Conservation (phyloP, 2,329 filamentous ascomycete species). For the Verticillium zaregamsianum region DNA sequence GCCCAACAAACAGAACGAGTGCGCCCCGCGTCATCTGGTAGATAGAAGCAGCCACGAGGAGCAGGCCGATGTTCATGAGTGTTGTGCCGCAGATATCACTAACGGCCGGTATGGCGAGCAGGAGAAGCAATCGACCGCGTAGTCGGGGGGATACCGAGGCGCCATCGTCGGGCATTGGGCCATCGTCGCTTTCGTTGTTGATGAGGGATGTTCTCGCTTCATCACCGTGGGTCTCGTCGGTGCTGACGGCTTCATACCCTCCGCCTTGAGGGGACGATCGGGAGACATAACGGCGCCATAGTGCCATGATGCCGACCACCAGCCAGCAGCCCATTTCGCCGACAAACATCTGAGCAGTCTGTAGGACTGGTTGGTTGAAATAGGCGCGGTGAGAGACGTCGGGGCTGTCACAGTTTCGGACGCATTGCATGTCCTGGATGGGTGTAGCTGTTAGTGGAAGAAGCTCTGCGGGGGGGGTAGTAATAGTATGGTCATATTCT, state of each 20-base stretch:
- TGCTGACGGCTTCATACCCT: slow-evolving; percentile 64
- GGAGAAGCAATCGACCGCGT: slow-evolving; percentile 63
- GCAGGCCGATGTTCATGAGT: slow-evolving; percentile 91
- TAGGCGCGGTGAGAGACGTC: slow-evolving; percentile 61
- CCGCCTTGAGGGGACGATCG: slow-evolving; percentile 37
- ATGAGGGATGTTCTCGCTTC: slow-evolving; percentile 33
- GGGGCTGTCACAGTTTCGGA: slow-evolving; percentile 75
- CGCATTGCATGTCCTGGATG: slow-evolving; percentile 87
- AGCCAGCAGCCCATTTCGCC: slow-evolving; percentile 97
- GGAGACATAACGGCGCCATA: slow-evolving; percentile 57
- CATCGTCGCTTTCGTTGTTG: slow-evolving; percentile 33
- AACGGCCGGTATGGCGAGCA: slow-evolving; percentile 81
- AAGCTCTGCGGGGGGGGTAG: neutral
- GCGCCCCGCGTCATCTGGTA: slow-evolving; percentile 99
- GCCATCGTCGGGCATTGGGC: slow-evolving; percentile 43
- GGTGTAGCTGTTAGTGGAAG: neutral
- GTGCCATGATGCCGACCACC: slow-evolving; percentile 66
- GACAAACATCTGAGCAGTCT: slow-evolving; percentile 97
- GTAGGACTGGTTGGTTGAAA: slow-evolving; percentile 94
- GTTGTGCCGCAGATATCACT: slow-evolving; percentile 96
- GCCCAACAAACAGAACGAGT: slow-evolving; percentile 88
- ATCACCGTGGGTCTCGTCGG: slow-evolving; percentile 37
- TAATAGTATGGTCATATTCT: neutral
- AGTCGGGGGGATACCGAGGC: slow-evolving; percentile 56
- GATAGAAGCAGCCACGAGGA: slow-evolving; percentile 92